Evolutionary conservation across 192 early-diverging fungal species (phyloP), one percentile per base, ranked within the genome.

Genomic region (Piromyces finnis): DNA sequence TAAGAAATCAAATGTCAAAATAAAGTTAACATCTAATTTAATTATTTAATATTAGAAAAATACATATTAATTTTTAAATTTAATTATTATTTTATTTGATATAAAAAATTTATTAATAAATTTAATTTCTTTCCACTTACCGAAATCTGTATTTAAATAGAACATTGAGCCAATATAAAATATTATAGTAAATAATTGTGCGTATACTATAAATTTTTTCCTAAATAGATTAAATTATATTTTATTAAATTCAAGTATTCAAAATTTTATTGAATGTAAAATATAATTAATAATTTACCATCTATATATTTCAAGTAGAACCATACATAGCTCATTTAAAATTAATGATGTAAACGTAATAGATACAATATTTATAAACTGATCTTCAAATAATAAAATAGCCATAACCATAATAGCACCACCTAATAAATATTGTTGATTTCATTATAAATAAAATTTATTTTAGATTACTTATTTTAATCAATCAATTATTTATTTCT

Each of bases 311-410:
- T 96, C 95, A 77, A 97, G 81, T 2, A 95, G 94, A 7, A 98
- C 97, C 97, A 98, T 98, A 37, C 97, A 84, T 78, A 98, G 85
- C 82, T 98, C 97, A 83, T 98, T 98, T 78, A 97, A 89, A 30
- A 98, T 94, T 77, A 98, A 83, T 0, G 95, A 93, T 0, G 95
- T 98, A 83, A 98, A 98, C 2, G 94, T 94, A 78, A 98, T 98
- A 26, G 94, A 94, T 17, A 98, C 97, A 77, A 98, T 94, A 79
- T 96, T 92, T 30, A 98, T 90, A 84, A 98, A 97, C 83, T 98
- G 94, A 82, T 95, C 92, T 82, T 97, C 97, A 85, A 98, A 98
- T 80, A 98, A 85, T 88, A 94, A 91, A 80, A 96, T 94, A 14
- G 95, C 95, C 81, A 98, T 85, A 80, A 98, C 91, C 97, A 98